Evolutionary conservation across 345 rosid genomes (phyloP).

Genomic region (Hypericum perforatum): DNA sequence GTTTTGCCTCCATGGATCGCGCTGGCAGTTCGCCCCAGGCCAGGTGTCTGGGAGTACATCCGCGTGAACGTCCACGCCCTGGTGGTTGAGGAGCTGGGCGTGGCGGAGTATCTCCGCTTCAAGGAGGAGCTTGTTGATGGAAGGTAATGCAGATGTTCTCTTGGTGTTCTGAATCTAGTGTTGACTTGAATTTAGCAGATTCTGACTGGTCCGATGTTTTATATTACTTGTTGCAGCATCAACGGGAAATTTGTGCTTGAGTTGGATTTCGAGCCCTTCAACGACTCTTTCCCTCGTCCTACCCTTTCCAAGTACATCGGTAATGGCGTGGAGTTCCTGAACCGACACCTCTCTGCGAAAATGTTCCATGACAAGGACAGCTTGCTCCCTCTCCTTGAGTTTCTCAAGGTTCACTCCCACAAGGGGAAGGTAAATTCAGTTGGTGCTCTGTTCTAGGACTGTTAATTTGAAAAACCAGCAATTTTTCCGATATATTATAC

Average conservation of each 20-base stretch:
- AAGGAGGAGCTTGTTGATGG: slow-evolving; percentile 98
- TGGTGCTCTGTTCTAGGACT: background rate
- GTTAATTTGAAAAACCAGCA: background rate
- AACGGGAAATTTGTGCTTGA: slow-evolving; percentile 83
- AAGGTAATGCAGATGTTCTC: slow-evolving; percentile 28
- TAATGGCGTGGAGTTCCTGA: slow-evolving; percentile 94
- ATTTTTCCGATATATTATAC: background rate
- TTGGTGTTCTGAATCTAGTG: background rate
- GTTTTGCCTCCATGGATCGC: slow-evolving; percentile 87
- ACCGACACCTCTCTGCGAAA: slow-evolving; percentile 90
- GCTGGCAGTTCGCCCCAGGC: slow-evolving; percentile 87
- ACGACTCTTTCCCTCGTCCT: slow-evolving; percentile 81
- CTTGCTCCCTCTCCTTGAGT: slow-evolving; percentile 79
- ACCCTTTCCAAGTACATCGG: slow-evolving; percentile 83
- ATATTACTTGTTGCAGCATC: slow-evolving; percentile 26
- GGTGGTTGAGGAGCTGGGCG: slow-evolving; percentile 65
- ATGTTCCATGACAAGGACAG: slow-evolving; percentile 95
- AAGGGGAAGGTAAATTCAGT: slow-evolving; percentile 51
- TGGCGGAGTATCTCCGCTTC: slow-evolving; percentile 75
- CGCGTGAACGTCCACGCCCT: slow-evolving; percentile 75
- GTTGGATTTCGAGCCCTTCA: slow-evolving; percentile 92
- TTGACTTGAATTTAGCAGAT: background rate
- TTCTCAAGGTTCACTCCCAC: slow-evolving; percentile 73
- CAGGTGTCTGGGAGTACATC: slow-evolving; percentile 93
- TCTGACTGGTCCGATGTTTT: background rate